Percentiles rank a stretch among this genome's conserved stretches.
These are phyloP conservation scores for Sclerotiophoma versabilis DNA, from an alignment of 2,329 filamentous ascomycete genomes.

Conservation along the genomic window DNA sequence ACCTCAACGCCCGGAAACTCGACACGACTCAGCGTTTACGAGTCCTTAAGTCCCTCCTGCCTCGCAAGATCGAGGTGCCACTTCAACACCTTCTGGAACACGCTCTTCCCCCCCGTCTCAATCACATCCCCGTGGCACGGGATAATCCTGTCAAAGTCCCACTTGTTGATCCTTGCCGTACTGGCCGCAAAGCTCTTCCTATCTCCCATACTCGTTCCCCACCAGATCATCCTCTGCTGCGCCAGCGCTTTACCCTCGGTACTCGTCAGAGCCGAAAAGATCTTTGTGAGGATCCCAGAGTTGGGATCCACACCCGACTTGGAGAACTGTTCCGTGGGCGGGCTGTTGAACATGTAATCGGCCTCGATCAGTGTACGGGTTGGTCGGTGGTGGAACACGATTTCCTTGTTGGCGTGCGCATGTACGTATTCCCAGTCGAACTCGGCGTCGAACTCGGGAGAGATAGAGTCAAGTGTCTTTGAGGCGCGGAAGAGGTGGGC, in stretches of 20 bases:
- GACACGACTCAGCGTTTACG: background rate
- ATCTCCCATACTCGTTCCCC: constrained; percentile 68
- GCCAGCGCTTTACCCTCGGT: constrained; percentile 67
- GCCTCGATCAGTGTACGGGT: constrained; percentile 83
- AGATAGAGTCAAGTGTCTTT: constrained; percentile 59
- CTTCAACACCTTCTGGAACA: constrained; percentile 79
- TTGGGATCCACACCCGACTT: constrained; percentile 62
- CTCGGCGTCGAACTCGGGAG: constrained; percentile 81
- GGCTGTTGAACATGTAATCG: constrained; percentile 91
- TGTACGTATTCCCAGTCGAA: constrained; percentile 86
- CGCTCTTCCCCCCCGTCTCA: constrained; percentile 73
- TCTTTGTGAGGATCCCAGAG: constrained; percentile 65
- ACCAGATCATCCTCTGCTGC: constrained; percentile 85
- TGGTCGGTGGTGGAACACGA: constrained; percentile 85
- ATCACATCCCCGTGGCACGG: constrained; percentile 95
- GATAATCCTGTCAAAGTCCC: constrained; percentile 86
- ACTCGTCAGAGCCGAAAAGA: constrained; percentile 65
- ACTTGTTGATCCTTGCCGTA: constrained; percentile 71
- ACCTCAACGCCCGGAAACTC: background rate
- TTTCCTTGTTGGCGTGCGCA: constrained; percentile 81
- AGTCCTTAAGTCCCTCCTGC: constrained; percentile 23
- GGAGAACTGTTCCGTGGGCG: constrained; percentile 80
- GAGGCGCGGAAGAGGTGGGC: constrained; percentile 64
- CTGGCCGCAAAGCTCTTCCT: constrained; percentile 73
- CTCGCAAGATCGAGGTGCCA: constrained; percentile 72